phyloP scores from a whole-genome alignment of 116 monocot species.

The Phalaenopsis hybrid region DNA sequence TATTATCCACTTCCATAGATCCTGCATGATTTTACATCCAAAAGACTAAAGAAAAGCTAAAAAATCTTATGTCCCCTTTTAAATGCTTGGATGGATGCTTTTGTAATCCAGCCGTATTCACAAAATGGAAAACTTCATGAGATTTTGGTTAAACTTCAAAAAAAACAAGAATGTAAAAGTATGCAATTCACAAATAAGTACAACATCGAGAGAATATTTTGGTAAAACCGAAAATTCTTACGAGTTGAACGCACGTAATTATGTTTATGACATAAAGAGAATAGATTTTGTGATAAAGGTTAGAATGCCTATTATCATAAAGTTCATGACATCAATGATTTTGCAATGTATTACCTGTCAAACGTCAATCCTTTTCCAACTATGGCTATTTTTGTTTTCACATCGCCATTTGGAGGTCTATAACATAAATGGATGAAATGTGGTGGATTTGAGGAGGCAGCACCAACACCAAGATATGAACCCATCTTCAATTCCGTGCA shows the following conservation, averaged over 20 bases:
- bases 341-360: constrained; percentile 52
- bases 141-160: background rate
- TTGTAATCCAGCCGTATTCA: background rate
- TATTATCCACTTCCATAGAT: background rate
- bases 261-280: background rate
- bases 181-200: background rate
- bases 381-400: constrained; percentile 80
- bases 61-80: background rate
- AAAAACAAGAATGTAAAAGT: background rate
- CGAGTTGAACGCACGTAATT: background rate
- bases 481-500: constrained; percentile 96
- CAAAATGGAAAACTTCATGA: background rate
- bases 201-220: background rate
- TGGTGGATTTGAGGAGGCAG: constrained; percentile 87
- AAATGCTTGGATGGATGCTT: background rate
- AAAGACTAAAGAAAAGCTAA: background rate
- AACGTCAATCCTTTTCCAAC: constrained; percentile 96
- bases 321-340: background rate
- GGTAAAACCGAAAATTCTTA: background rate
- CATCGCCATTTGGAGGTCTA: constrained; percentile 66
- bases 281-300: background rate
- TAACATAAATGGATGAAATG: constrained; percentile 90
- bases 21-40: background rate
- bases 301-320: background rate
- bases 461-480: constrained; percentile 86